Evolutionary conservation across 345 rosid genomes (phyloP), one percentile per base, ranked within the genome.

Genomic region (Excoecaria agallocha): DNA sequence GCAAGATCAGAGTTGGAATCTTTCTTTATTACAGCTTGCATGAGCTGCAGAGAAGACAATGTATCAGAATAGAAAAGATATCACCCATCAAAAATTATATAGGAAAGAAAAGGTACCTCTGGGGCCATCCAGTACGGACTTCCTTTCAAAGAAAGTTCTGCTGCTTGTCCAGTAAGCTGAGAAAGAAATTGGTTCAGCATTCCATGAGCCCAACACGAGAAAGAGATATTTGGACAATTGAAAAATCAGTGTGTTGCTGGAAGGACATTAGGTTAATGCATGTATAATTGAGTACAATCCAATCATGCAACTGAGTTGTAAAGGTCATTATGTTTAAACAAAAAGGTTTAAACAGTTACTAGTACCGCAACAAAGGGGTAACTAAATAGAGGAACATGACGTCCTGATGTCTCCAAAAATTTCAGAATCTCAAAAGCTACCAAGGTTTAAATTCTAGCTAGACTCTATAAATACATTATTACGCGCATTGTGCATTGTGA

Each of bases 71-170:
- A 38, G 4, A 16, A 60, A 80, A 3, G 8, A 56, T 35, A 41
- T 19, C 56, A 35, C 63, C 20, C 43, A 61, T 50, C 19, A 54
- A 6, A 0, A 66, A 79, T 58, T 62, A 65, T 69, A 22, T 37
- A 45, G 35, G 54, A 49, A 59, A 50, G 63, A 55, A 46, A 65
- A 56, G 71, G 66, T 86, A 95, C 99, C 97, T 95, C 99, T 68
- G 99, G 99, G 78, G 98, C 98, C 99, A 93, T 95, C 99, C 99
- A 95, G 74, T 95, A 87, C 16, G 99, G 99, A 71, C 98, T 95
- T 82, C 99, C 98, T 75, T 88, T 95, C 55, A 95, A 70, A 78
- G 99, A 95, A 43, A 95, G 96, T 80, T 89, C 96, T 73, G 92
- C 91, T 79, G 86, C 83, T 85, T 88, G 98, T 63, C 99, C 97